Conservation (phyloP, 1,139 yeast genomes). For the Magnusiomyces tetraspermus region DNA sequence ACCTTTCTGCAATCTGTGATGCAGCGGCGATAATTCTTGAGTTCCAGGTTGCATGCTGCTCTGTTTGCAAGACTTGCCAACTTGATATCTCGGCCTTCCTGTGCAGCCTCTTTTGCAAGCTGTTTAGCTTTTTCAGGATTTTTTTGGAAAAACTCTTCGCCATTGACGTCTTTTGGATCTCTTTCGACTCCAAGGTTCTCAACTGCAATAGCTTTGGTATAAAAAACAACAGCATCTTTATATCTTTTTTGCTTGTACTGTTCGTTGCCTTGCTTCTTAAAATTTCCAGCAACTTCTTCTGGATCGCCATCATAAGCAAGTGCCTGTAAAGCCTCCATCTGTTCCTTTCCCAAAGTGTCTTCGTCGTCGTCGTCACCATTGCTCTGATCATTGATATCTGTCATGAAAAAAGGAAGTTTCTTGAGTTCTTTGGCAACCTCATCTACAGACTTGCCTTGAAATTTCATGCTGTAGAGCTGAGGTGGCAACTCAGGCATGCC, state of each 20-base stretch:
- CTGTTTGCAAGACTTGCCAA: conserved; percentile 65
- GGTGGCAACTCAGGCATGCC: conserved; percentile 83
- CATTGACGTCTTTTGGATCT: conserved; percentile 11
- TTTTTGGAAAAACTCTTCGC: conserved; percentile 22
- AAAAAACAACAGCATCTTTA: conserved; percentile 65
- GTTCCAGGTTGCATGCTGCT: conserved; percentile 84
- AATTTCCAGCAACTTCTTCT: conserved; percentile 78
- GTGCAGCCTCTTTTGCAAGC: conserved; percentile 10
- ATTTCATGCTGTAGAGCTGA: conserved; percentile 55
- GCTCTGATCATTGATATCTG: conserved; percentile 56
- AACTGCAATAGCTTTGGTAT: conserved; percentile 71
- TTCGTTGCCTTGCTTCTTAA: conserved; percentile 90
- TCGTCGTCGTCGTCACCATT: conserved; percentile 71
- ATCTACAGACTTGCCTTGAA: conserved; percentile 43
- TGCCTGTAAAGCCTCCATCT: conserved; percentile 80
- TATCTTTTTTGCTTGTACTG: conserved; percentile 62
- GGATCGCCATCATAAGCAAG: conserved; percentile 96
- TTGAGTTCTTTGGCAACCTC: conserved; percentile 74
- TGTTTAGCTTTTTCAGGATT: conserved; percentile 19
- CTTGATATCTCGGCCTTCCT: conserved; percentile 33
- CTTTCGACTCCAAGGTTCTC: conserved; percentile 8
- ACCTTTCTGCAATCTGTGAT: conserved; percentile 80
- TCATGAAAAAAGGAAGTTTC: conserved; percentile 90
- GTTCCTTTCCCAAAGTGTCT: conserved; percentile 49
- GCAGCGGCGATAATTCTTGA: conserved; percentile 68